phyloP scores from a whole-genome alignment of 768 basidiomycete species.

The Fomitopsis serialis region DNA sequence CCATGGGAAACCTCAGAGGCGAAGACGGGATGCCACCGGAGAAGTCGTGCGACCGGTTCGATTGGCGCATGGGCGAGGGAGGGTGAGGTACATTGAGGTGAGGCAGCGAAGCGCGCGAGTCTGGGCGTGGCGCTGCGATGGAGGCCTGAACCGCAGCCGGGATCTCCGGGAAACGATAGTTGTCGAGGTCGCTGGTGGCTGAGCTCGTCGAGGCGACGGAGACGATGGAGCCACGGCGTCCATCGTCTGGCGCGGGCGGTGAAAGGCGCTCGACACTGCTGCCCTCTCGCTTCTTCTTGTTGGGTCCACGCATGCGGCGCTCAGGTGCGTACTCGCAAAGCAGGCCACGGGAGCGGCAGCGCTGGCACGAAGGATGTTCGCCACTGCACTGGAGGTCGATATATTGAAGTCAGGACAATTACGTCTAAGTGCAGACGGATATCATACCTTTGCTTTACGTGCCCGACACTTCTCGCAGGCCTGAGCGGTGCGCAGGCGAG shows the following conservation, averaged over 20 bases:
- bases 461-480: conserved; percentile 73
- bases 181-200: conserved; percentile 1
- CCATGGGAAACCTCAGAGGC: background rate
- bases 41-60: background rate
- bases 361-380: conserved; percentile 62
- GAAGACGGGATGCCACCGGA: background rate
- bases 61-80: background rate
- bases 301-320: conserved; percentile 57
- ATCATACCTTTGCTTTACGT: conserved; percentile 66
- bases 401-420: background rate
- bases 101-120: background rate
- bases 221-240: background rate
- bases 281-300: conserved; percentile 41
- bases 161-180: conserved; percentile 1
- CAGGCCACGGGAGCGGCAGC: conserved; percentile 54
- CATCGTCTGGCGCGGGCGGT: background rate
- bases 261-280: background rate
- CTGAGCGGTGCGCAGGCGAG: conserved; percentile 63
- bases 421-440: background rate
- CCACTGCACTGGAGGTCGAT: conserved; percentile 52
- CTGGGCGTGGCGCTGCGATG: background rate
- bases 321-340: conserved; percentile 65
- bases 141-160: conserved; percentile 2
- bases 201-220: conserved; percentile 10
- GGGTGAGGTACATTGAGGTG: background rate